These are phyloP conservation scores for Cymbopogon flexuosus DNA, from an alignment of 202 grass and related monocot genomes.

Conservation along the genomic window DNA sequence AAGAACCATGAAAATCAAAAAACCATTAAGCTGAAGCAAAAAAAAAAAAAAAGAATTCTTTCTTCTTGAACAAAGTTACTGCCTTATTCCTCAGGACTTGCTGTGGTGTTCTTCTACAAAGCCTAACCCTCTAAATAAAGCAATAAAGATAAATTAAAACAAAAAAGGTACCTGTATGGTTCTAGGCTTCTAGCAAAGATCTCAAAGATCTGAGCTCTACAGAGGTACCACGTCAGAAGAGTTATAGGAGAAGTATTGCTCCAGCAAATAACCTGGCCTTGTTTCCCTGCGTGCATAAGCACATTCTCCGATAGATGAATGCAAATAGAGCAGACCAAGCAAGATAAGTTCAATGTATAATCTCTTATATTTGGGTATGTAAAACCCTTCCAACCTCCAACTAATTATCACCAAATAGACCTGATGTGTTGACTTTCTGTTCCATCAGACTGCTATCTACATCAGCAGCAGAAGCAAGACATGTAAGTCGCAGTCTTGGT, in stretches of 20 bases:
- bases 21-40: background rate
- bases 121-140: slow-evolving; percentile 10
- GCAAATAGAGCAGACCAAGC: slow-evolving; percentile 21
- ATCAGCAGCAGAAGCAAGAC: slow-evolving; percentile 15
- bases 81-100: background rate
- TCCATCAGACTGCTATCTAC: background rate
- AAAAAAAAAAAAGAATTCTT: background rate
- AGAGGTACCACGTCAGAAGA: background rate
- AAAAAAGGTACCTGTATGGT: slow-evolving; percentile 31
- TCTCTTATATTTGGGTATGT: slow-evolving; percentile 19
- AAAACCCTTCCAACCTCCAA: background rate
- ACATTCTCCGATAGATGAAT: slow-evolving; percentile 6
- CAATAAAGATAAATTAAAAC: background rate
- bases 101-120: slow-evolving; percentile 5
- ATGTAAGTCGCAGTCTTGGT: slow-evolving; percentile 21
- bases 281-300: background rate
- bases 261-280: background rate
- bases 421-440: slow-evolving; percentile 14
- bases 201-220: background rate
- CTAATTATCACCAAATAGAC: slow-evolving; percentile 26
- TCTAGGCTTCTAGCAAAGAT: background rate
- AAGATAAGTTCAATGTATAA: slow-evolving; percentile 24
- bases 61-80: background rate
- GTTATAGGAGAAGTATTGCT: slow-evolving; percentile 8
- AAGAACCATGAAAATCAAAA: slow-evolving; percentile 17